Evolutionary conservation across 2,329 filamentous ascomycete species (phyloP), one percentile per base, ranked within the genome.

Genomic region (Aureobasidium sp.): DNA sequence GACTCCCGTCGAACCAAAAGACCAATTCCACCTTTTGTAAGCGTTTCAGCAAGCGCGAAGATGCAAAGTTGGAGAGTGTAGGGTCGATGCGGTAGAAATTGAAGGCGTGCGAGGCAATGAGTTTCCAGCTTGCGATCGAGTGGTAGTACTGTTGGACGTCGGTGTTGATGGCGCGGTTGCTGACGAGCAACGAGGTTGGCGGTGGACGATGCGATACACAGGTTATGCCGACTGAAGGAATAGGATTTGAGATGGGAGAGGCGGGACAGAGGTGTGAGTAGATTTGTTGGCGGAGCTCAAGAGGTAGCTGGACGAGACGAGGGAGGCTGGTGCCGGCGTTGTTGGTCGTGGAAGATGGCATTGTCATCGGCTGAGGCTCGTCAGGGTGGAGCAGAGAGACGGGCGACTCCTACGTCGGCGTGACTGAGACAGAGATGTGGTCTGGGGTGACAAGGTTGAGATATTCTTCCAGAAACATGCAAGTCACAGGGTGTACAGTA

Each of bases 231-330:
- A 64, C 50, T 4, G 53, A 40, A 12, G 54, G 44, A 4, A 68
- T 51, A 10, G 65, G 65, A 39, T 64, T 63, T 7, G 58, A 62
- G 54, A 62, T 53, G 27, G 56, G 57, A 27, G 59, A 53, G 8
- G 22, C 19, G 5, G 59, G 59, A 34, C 74, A 63, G 27, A 74
- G 51, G 56, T 66, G 62, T 29, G 56, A 38, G 61, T 73, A 75
- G 32, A 75, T 71, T 7, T 69, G 59, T 19, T 68, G 64, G 25
- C 73, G 70, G 34, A 76, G 63, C 55, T 76, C 73, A 48, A 71
- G 53, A 3, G 73, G 72, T 12, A 75, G 65, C 35, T 53, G 66
- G 57, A 64, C 68, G 57, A 60, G 60, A 22, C 14, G 30, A 14
- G 45, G 45, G 1, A 29, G 32, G 34, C 5, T 7, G 3, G 4